These are phyloP conservation scores for Lunasporangiospora selenospora DNA, from an alignment of 192 early-diverging fungal species.

Conservation along the genomic window DNA sequence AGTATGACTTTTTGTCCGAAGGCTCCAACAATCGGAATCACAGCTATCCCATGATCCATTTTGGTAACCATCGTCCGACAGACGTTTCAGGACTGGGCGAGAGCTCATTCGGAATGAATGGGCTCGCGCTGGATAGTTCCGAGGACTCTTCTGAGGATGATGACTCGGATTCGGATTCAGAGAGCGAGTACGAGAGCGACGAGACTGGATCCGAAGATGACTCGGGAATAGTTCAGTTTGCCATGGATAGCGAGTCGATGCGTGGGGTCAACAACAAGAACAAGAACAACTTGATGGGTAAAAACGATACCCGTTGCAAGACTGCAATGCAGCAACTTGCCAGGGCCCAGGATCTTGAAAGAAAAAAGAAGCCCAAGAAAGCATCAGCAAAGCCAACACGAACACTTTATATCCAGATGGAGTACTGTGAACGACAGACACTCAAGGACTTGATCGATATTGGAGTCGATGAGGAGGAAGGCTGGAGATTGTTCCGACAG, in stretches of 20 bases:
- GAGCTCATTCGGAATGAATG: conserved; percentile 46
- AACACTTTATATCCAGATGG: conserved; percentile 97
- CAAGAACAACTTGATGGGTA: neutral
- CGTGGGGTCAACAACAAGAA: conserved; percentile 10
- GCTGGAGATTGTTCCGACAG: conserved; percentile 88
- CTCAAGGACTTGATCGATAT: conserved; percentile 83
- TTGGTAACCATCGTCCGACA: conserved; percentile 27
- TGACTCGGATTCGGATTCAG: conserved; percentile 43
- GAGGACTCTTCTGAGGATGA: conserved; percentile 30
- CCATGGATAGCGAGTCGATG: conserved; percentile 9
- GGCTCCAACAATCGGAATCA: conserved; percentile 28
- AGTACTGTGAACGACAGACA: conserved; percentile 97
- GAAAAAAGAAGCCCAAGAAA: conserved; percentile 18
- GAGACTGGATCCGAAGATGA: too few species aligned
- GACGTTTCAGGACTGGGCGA: conserved; percentile 29
- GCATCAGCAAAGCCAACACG: conserved; percentile 37
- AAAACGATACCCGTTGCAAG: too few species aligned
- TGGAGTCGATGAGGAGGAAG: conserved; percentile 79
- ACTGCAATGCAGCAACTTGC: conserved; percentile 2
- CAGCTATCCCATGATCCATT: conserved; percentile 37
- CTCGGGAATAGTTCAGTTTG: conserved; percentile 44
- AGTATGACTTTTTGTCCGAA: conserved; percentile 57
- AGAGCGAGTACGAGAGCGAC: too few species aligned
- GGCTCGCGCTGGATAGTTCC: conserved; percentile 41
- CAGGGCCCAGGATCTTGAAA: neutral